A percentile compares a stretch with the other conserved stretches of the same genome.
Evolutionary conservation across 768 basidiomycete genomes (phyloP).

Genomic region (Psilocybe sp.): DNA sequence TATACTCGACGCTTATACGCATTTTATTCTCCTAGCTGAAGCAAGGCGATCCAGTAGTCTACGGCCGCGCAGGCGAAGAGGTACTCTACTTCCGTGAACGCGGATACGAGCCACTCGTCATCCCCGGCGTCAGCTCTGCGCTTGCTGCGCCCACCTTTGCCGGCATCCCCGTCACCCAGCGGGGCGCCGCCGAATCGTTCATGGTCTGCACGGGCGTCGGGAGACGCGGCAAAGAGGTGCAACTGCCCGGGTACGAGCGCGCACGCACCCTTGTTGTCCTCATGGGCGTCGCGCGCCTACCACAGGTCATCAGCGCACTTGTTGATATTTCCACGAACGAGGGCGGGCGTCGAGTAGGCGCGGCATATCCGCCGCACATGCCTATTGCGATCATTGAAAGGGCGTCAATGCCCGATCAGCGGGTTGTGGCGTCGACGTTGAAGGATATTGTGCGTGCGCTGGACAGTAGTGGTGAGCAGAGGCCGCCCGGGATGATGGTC

Average conservation of each 20-base stretch:
- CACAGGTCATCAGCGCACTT: conserved; percentile 67
- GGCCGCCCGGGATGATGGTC: conserved; percentile 95
- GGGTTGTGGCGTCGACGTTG: conserved; percentile 78
- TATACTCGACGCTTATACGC: conserved; percentile 4
- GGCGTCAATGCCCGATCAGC: conserved; percentile 91
- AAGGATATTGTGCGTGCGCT: conserved; percentile 67
- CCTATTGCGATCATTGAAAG: conserved; percentile 95
- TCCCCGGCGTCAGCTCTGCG: conserved; percentile 90
- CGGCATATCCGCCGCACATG: conserved; percentile 65
- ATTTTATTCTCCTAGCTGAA: conserved; percentile 59
- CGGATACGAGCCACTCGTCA: conserved; percentile 79
- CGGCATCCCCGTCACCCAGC: conserved; percentile 91
- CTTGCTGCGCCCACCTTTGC: conserved; percentile 88
- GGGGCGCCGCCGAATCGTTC: conserved; percentile 89
- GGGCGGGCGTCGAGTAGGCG: conserved; percentile 31
- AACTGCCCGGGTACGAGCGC: conserved; percentile 86
- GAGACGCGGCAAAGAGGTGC: conserved; percentile 75
- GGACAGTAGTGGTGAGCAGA: conserved; percentile 75
- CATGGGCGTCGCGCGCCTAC: conserved; percentile 92
- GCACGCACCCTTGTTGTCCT: conserved; percentile 78
- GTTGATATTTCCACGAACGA: conserved; percentile 10
- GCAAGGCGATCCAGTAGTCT: conserved; percentile 96
- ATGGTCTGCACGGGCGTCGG: conserved; percentile 95
- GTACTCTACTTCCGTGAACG: conserved; percentile 86
- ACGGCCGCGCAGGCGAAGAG: conserved; percentile 94